Evolutionary conservation across 2,329 filamentous ascomycete genomes (phyloP).

Genomic region (Colletotrichum sp.): DNA sequence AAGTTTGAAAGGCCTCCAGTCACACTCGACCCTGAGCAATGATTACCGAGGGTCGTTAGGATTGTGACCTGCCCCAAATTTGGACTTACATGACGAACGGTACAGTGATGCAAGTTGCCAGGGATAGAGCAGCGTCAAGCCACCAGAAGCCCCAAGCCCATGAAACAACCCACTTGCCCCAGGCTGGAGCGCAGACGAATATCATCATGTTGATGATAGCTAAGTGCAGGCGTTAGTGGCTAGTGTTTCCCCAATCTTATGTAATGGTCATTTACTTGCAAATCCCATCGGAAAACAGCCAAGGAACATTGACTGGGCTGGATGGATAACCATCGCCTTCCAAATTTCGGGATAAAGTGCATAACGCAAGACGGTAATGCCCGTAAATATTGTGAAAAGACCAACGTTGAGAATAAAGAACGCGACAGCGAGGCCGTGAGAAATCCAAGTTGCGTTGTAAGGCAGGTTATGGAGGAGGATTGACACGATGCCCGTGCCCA

Average conservation of each 20-base stretch:
- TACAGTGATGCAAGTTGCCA: slow-evolving; percentile 58
- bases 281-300: slow-evolving; percentile 74
- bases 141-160: slow-evolving; percentile 66
- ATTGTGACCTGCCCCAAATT: neutral
- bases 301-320: slow-evolving; percentile 71
- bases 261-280: slow-evolving; percentile 49
- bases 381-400: slow-evolving; percentile 60
- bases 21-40: neutral
- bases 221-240: neutral
- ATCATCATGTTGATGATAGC: slow-evolving; percentile 70
- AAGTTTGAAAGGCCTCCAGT: neutral
- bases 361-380: slow-evolving; percentile 65
- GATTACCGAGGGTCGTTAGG: neutral
- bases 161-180: slow-evolving; percentile 62
- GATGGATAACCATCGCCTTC: slow-evolving; percentile 69
- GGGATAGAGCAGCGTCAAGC: slow-evolving; percentile 57
- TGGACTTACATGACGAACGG: slow-evolving; percentile 58
- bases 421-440: slow-evolving; percentile 42
- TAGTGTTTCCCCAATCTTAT: neutral
- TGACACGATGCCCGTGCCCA: slow-evolving; percentile 73
- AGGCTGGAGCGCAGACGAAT: slow-evolving; percentile 61
- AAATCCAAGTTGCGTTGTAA: slow-evolving; percentile 63
- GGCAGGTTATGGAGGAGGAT: slow-evolving; percentile 68
- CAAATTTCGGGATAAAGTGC: slow-evolving; percentile 70
- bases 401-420: slow-evolving; percentile 66